Conservation (phyloP, 345 rosid genomes). For the Syzygium aromaticum region DNA sequence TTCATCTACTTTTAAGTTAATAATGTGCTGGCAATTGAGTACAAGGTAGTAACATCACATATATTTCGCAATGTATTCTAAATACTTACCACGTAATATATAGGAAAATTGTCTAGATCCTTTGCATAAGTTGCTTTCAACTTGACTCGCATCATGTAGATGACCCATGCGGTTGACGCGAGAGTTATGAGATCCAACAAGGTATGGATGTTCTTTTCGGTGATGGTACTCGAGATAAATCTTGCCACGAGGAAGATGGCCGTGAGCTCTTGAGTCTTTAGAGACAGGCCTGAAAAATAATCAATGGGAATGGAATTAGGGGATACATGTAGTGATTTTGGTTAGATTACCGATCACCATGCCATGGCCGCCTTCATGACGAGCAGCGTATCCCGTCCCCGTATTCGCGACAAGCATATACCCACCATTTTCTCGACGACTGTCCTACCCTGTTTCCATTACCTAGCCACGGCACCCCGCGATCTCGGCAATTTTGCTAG, state of each 20-base stretch:
- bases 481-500: not conserved
- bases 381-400: not conserved
- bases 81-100: constrained; percentile 41
- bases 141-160: constrained; percentile 66
- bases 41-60: not conserved
- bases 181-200: constrained; percentile 53
- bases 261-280: constrained; percentile 69
- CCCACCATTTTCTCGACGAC: not conserved
- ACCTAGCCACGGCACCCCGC: not conserved
- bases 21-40: not conserved
- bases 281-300: constrained; percentile 51
- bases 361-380: not conserved
- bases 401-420: not conserved
- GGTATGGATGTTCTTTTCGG: constrained; percentile 57
- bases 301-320: not conserved
- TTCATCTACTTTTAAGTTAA: not conserved
- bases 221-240: constrained; percentile 24
- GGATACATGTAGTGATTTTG: not conserved
- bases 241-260: constrained; percentile 57
- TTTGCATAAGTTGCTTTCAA: constrained; percentile 58
- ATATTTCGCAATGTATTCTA: not conserved
- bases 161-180: constrained; percentile 52
- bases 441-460: not conserved
- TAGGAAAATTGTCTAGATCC: constrained; percentile 47
- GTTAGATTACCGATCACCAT: not conserved